phyloP scores from a whole-genome alignment of 2,329 filamentous ascomycete genomes.

The Fusarium sp. region DNA sequence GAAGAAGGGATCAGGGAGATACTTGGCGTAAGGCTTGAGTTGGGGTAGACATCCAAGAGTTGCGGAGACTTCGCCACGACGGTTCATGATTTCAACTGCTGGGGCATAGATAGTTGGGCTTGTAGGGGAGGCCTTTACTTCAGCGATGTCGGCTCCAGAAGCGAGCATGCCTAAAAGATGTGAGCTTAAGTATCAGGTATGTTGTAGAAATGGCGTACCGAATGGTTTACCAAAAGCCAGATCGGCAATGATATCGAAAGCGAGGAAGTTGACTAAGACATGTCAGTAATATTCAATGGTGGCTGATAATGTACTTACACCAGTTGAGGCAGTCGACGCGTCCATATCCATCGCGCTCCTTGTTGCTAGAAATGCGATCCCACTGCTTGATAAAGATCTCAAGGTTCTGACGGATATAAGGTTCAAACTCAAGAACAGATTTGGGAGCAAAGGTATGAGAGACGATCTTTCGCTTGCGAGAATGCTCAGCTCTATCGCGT shows the following conservation, averaged over 20 bases:
- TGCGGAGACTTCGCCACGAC: constrained; percentile 86
- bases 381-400: constrained; percentile 80
- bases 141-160: constrained; percentile 79
- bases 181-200: rapidly evolving
- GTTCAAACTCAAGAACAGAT: constrained; percentile 85
- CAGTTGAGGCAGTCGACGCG: constrained; percentile 80
- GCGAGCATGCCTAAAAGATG: constrained; percentile 71
- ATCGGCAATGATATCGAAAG: constrained; percentile 63
- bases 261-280: constrained; percentile 59
- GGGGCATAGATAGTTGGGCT: constrained; percentile 75
- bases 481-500: constrained; percentile 82
- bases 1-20: constrained; percentile 87
- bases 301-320: constrained; percentile 56
- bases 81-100: constrained; percentile 91
- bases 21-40: constrained; percentile 83
- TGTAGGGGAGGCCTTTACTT: constrained; percentile 73
- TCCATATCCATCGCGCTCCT: constrained; percentile 67
- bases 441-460: constrained; percentile 91
- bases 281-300: not conserved
- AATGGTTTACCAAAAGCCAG: constrained; percentile 66
- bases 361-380: constrained; percentile 70
- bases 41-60: constrained; percentile 80
- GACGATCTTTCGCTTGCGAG: constrained; percentile 88
- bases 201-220: constrained; percentile 24
- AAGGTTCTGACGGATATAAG: constrained; percentile 86